Base-by-base conservation (phyloP, 2,329 filamentous ascomycete species). In the Penicillium sp. region DNA sequence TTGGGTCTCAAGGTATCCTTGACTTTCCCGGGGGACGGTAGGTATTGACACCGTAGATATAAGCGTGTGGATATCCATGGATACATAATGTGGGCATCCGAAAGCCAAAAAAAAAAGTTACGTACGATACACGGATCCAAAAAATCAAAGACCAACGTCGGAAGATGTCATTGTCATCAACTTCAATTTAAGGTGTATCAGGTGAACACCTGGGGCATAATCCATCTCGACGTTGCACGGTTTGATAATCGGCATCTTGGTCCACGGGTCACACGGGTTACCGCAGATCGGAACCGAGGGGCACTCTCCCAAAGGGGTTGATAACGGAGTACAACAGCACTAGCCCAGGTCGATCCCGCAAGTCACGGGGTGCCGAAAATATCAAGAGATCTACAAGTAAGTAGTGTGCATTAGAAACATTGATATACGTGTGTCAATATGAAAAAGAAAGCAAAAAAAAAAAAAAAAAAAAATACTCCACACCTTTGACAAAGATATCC, bases 341-440 rank as follows among this genome's bases (percentile, higher is more conserved):
- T 30, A 36, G 19, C 6, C 16, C 16, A 35, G 45, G 35, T 40
- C 30, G 42, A 32, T 26, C 51, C 27, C 16, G 4, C 18, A 14
- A 36, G 40, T 54, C 51, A 54, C 46, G 51, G 51, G 51, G 51
- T 54, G 39, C 40, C 51, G 38, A 43, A 54, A 44, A 54, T 50
- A 54, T 50, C 7, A 27, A 34, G 14, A 38, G 39, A 50, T 44
- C 38, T 35, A 6, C 42, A 34, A 29, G 30, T 19, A 19, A 38
- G 44, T 53, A 53, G 45, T 39, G 7, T 7, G 8, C n/a, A n/a
- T n/a, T 30, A 18, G 8, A 18, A 7, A 27, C 30, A 46, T 6
- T 30, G 29, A 30, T 8, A 30, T 7, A 30, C 3, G 23, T 3
- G 23, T 30, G 29, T 8, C 7, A 30, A 30, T 9, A 30, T 9